phyloP scores from a whole-genome alignment of 2,329 filamentous ascomycete species.

The Verticillium tricorpus region DNA sequence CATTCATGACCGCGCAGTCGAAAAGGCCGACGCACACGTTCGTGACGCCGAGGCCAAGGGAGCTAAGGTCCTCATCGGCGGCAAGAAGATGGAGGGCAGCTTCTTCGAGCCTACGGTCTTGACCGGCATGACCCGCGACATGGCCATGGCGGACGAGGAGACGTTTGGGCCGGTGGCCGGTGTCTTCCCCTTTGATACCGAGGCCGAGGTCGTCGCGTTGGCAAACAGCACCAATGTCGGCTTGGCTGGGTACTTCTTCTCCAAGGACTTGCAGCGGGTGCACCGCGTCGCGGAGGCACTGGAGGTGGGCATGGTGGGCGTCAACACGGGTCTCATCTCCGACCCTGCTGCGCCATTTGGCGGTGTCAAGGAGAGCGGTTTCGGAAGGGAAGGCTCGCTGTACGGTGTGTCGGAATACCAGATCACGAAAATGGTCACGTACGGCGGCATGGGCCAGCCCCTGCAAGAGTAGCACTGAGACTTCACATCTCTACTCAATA shows the following conservation, averaged over 20 bases:
- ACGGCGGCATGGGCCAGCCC: conserved; percentile 13
- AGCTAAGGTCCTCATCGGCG: conserved; percentile 69
- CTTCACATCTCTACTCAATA: not conserved
- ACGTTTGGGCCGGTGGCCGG: conserved; percentile 94
- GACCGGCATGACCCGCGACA: conserved; percentile 77
- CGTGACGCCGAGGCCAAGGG: conserved; percentile 75
- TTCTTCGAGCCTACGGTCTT: conserved; percentile 91
- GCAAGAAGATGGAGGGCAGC: conserved; percentile 67
- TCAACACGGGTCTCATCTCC: conserved; percentile 69
- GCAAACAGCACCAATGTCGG: conserved; percentile 84
- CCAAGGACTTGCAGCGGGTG: conserved; percentile 54
- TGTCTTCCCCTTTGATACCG: conserved; percentile 81
- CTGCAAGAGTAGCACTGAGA: conserved; percentile 5
- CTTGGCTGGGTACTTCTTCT: conserved; percentile 93
- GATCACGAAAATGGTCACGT: conserved; percentile 58
- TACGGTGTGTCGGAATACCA: conserved; percentile 77
- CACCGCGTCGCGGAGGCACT: conserved; percentile 62
- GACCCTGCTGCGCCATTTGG: conserved; percentile 63
- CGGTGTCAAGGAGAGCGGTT: conserved; percentile 78
- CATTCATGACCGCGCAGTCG: conserved; percentile 78
- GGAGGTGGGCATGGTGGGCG: conserved; percentile 83
- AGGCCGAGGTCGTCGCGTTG: conserved; percentile 79
- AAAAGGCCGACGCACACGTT: conserved; percentile 77
- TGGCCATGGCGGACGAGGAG: conserved; percentile 82
- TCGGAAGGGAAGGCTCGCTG: conserved; percentile 72